Evolutionary conservation across 169 alveolate species (phyloP).

Genomic region (Plasmodium ovale): DNA sequence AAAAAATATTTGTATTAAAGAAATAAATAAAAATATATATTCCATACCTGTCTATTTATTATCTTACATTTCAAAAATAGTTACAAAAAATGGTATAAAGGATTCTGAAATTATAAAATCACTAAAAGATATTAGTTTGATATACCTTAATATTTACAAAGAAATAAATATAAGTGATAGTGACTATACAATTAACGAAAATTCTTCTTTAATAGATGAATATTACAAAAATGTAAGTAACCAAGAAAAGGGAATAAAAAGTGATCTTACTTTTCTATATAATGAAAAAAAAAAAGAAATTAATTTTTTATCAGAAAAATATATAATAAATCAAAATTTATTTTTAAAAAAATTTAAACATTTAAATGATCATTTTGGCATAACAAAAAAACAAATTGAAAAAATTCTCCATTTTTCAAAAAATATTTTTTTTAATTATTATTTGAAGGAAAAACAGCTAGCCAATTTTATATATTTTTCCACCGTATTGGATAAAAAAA

Average conservation of each 20-base stretch:
- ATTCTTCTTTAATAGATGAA: constrained; percentile 43
- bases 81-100: constrained; percentile 25
- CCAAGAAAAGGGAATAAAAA: constrained; percentile 12
- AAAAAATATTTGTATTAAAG: constrained; percentile 8
- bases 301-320: constrained; percentile 51
- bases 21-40: constrained; percentile 23
- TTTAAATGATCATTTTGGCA: constrained; percentile 53
- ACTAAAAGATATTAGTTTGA: constrained; percentile 35
- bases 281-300: constrained; percentile 56
- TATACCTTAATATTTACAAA: constrained; percentile 39
- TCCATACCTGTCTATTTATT: constrained; percentile 37
- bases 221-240: constrained; percentile 25
- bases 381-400: constrained; percentile 45
- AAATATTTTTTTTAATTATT: constrained; percentile 62
- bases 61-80: constrained; percentile 37
- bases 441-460: constrained; percentile 61
- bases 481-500: constrained; percentile 29
- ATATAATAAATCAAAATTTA: constrained; percentile 19
- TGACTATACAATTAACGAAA: constrained; percentile 38
- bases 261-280: constrained; percentile 39
- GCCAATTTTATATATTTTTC: constrained; percentile 55
- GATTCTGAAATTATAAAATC: constrained; percentile 32
- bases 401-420: constrained; percentile 21
- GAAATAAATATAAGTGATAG: constrained; percentile 16
- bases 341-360: constrained; percentile 24